These are phyloP conservation scores for Candida nemodendra DNA, from an alignment of 805 yeast genomes.

Conservation along the genomic window DNA sequence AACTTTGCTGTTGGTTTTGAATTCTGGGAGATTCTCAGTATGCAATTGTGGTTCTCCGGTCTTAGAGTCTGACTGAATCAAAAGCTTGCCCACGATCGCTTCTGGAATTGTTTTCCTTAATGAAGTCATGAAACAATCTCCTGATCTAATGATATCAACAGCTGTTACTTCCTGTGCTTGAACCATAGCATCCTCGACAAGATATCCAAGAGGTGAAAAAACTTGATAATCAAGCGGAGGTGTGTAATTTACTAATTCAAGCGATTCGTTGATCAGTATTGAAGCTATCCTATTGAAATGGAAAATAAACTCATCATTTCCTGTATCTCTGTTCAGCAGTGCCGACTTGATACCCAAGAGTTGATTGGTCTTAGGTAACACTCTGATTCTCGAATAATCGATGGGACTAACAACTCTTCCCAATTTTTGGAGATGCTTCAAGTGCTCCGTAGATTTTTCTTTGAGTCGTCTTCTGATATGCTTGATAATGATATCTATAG, in stretches of 20 bases:
- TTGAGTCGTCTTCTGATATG: conserved; percentile 75
- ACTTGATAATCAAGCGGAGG: conserved; percentile 15
- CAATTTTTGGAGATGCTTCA: conserved; percentile 58
- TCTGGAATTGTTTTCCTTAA: conserved; percentile 75
- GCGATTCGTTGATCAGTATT: conserved; percentile 63
- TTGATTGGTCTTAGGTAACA: conserved; percentile 59
- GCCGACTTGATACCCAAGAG: conserved; percentile 69
- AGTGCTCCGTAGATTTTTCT: conserved; percentile 64
- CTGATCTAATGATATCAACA: conserved; percentile 81
- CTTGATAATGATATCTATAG: conserved; percentile 73
- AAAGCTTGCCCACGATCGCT: conserved; percentile 73
- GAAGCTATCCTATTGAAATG: conserved; percentile 82
- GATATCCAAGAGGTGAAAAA: conserved; percentile 42
- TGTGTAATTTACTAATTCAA: conserved; percentile 52
- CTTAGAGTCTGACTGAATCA: conserved; percentile 81
- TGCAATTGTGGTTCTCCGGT: conserved; percentile 96
- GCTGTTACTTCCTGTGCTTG: conserved; percentile 58
- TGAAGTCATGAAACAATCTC: conserved; percentile 86
- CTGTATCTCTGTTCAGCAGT: conserved; percentile 52
- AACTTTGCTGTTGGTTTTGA: conserved; percentile 40
- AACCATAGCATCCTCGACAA: conserved; percentile 27
- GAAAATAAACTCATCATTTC: conserved; percentile 78
- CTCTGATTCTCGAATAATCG: conserved; percentile 33
- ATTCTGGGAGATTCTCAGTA: conserved; percentile 66
- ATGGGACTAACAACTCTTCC: conserved; percentile 41